phyloP scores from a whole-genome alignment of 2,329 filamentous ascomycete genomes.

The Ceratocystiopsis brevicomis region DNA sequence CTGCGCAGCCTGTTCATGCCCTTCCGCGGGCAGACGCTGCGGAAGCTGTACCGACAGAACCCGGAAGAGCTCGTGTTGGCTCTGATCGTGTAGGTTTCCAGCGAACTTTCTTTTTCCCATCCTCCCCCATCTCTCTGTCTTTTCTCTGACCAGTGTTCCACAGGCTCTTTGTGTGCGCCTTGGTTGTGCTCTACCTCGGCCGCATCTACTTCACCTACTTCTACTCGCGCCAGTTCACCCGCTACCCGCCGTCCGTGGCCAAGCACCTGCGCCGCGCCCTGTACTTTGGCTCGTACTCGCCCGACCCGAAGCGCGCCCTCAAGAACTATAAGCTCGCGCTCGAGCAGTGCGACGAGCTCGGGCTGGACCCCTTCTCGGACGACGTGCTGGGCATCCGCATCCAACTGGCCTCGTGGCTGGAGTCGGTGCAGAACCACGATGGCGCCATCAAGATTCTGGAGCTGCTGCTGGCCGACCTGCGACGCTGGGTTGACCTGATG shows the following conservation, averaged over 20 bases:
- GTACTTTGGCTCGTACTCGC: slow-evolving; percentile 64
- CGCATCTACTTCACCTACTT: slow-evolving; percentile 35
- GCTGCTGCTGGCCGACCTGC: slow-evolving; percentile 51
- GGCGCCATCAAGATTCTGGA: slow-evolving; percentile 62
- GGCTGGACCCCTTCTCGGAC: slow-evolving; percentile 76
- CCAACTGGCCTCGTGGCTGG: slow-evolving; percentile 59
- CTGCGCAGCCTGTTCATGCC: slow-evolving; percentile 18
- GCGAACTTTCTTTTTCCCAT: not conserved
- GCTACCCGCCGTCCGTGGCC: slow-evolving; percentile 50
- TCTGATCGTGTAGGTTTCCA: slow-evolving; percentile 19
- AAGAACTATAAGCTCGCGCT: slow-evolving; percentile 72
- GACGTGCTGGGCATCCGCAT: slow-evolving; percentile 83
- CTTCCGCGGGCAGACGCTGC: slow-evolving; percentile 21
- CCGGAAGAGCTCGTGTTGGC: slow-evolving; percentile 25
- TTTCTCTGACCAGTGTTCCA: no score
- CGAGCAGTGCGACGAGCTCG: slow-evolving; percentile 48
- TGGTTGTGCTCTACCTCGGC: slow-evolving; percentile 19
- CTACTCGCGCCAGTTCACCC: slow-evolving; percentile 34
- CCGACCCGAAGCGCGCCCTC: slow-evolving; percentile 58
- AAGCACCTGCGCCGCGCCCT: slow-evolving; percentile 66
- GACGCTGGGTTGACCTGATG: slow-evolving; percentile 37
- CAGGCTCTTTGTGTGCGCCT: no score
- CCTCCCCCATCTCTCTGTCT: no score
- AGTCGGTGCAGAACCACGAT: slow-evolving; percentile 52
- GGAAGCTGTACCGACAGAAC: slow-evolving; percentile 21